phyloP scores from a whole-genome alignment of 2,329 filamentous ascomycete species.

The Epichloe uncinata region DNA sequence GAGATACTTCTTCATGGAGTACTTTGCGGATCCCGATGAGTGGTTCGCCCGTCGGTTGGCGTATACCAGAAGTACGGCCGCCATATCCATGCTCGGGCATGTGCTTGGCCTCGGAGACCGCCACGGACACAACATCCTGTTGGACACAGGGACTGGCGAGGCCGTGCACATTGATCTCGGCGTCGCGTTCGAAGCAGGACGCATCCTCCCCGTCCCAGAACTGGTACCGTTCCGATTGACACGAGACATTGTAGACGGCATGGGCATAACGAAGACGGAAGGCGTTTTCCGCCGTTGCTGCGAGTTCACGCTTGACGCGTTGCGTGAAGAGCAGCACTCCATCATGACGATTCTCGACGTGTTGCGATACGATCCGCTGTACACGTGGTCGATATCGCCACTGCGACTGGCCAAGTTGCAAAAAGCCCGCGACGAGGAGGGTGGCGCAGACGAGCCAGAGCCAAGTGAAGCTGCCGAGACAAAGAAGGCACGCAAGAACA shows the following conservation, averaged over 20 bases:
- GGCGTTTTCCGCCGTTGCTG: conserved; percentile 96
- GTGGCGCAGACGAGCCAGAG: conserved; percentile 22
- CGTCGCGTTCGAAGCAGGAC: conserved; percentile 91
- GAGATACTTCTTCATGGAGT: conserved; percentile 94
- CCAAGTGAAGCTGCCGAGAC: conserved; percentile 25
- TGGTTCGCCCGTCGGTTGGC: conserved; percentile 86
- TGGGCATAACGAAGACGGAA: conserved; percentile 91
- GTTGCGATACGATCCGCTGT: conserved; percentile 91
- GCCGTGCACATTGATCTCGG: conserved; percentile 95
- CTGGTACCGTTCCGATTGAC: conserved; percentile 92
- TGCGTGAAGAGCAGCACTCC: conserved; percentile 88
- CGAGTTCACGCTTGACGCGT: conserved; percentile 88
- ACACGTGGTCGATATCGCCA: conserved; percentile 84
- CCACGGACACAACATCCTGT: conserved; percentile 91
- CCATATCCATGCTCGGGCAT: conserved; percentile 89
- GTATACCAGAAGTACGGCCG: conserved; percentile 86
- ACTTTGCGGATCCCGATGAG: conserved; percentile 84
- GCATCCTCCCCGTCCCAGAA: conserved; percentile 93
- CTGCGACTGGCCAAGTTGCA: conserved; percentile 51
- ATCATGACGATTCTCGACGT: conserved; percentile 99
- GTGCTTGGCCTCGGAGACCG: conserved; percentile 86
- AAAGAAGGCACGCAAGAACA: conserved; percentile 23
- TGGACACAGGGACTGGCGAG: conserved; percentile 81
- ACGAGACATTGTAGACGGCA: conserved; percentile 87
- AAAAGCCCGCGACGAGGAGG: conserved; percentile 40